phyloP scores from a whole-genome alignment of 1,139 yeast genomes.

The Oligophagozyma castellii region DNA sequence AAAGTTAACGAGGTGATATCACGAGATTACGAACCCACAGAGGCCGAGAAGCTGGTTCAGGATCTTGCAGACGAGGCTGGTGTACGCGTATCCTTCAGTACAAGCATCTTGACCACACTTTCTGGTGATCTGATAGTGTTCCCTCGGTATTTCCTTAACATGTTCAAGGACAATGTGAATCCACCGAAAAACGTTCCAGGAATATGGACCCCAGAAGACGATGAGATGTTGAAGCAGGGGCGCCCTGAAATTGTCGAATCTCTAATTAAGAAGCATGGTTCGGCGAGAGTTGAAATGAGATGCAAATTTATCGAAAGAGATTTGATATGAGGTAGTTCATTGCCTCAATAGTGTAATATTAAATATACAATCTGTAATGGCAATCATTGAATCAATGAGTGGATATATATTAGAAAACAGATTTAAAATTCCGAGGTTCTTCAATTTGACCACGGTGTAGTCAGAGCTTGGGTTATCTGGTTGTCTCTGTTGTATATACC shows the following conservation, averaged over 20 bases:
- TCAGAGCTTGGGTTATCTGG: no score
- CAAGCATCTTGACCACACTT: conserved; percentile 33
- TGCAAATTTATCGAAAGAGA: conserved; percentile 27
- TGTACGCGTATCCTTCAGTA: conserved; percentile 32
- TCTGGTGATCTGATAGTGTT: conserved; percentile 37
- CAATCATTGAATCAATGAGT: no score
- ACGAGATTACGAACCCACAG: conserved; percentile 31
- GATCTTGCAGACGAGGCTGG: conserved; percentile 33
- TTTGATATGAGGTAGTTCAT: conserved; percentile 15
- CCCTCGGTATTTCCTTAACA: conserved; percentile 32
- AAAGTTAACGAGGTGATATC: conserved; percentile 30
- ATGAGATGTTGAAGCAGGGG: conserved; percentile 24
- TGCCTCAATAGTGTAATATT: no score
- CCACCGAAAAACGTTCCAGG: conserved; percentile 34
- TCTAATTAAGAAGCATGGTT: conserved; percentile 27
- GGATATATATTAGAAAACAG: no score
- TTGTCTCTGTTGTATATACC: no score
- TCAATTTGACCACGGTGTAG: conserved; percentile 5
- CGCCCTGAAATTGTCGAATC: conserved; percentile 23
- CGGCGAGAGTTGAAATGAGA: conserved; percentile 29
- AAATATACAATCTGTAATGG: no score
- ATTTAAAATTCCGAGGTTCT: no score
- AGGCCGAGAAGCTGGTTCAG: conserved; percentile 32
- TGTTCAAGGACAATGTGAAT: conserved; percentile 31
- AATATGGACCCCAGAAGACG: conserved; percentile 38